These are phyloP conservation scores for Pestalotiopsis sp. DNA, from an alignment of 2,329 filamentous ascomycete genomes.

Conservation along the genomic window DNA sequence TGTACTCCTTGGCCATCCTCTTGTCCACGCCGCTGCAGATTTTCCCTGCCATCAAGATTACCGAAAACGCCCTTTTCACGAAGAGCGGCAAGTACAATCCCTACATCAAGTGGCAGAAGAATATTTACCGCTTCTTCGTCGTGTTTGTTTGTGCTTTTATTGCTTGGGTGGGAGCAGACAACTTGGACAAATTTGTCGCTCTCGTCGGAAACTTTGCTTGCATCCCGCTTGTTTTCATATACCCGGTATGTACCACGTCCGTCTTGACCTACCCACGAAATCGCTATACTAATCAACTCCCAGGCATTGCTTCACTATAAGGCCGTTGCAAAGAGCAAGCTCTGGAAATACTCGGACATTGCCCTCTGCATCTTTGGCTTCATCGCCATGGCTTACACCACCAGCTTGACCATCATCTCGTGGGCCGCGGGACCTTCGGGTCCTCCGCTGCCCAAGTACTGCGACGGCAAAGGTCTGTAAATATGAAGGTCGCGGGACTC, in stretches of 20 bases:
- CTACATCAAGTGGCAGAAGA: conserved; percentile 99
- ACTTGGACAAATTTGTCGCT: conserved; percentile 96
- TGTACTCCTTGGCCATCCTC: conserved; percentile 97
- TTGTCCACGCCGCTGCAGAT: conserved; percentile 95
- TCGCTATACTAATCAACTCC: conserved; percentile 33
- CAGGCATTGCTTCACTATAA: conserved; percentile 89
- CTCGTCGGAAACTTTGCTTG: conserved; percentile 97
- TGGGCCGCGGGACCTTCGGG: conserved; percentile 68
- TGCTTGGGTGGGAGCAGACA: conserved; percentile 88
- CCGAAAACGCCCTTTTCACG: conserved; percentile 91
- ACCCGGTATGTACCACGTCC: conserved; percentile 73
- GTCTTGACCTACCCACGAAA: neutral
- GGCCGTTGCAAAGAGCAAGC: conserved; percentile 70
- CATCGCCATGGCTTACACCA: conserved; percentile 90
- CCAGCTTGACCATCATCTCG: conserved; percentile 79
- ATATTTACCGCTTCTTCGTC: conserved; percentile 90
- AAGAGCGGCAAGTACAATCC: conserved; percentile 96
- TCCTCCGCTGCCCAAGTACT: conserved; percentile 54
- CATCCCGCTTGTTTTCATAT: conserved; percentile 95
- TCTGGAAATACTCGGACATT: conserved; percentile 74
- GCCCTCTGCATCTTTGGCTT: conserved; percentile 79
- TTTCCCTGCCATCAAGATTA: conserved; percentile 96
- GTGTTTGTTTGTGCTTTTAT: conserved; percentile 85
- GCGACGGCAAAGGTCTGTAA: conserved; percentile 43
- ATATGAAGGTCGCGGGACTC: neutral